Evolutionary conservation across 2,329 filamentous ascomycete species (phyloP).

Genomic region (Aspergillus eucalypticola): DNA sequence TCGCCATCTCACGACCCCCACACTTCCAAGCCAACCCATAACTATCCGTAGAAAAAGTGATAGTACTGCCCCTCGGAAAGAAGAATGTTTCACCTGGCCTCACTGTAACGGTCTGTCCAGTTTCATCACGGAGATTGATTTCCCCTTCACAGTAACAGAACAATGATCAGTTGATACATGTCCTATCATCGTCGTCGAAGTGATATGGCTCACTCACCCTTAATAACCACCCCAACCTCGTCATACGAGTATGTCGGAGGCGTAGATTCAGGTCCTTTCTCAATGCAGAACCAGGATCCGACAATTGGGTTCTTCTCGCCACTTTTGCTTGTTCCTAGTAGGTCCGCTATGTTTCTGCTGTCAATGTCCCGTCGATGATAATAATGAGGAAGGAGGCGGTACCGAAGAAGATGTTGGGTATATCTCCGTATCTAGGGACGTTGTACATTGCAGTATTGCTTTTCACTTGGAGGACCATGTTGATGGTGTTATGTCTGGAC

Average conservation of each 20-base stretch:
- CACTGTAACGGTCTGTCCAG: conserved; percentile 11
- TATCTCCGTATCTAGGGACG: background rate
- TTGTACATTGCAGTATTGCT: conserved; percentile 8
- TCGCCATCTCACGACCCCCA: background rate
- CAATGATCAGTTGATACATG: background rate
- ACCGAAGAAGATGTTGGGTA: conserved; percentile 11
- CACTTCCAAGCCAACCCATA: conserved; percentile 18
- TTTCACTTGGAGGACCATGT: conserved; percentile 10
- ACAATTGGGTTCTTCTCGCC: conserved; percentile 10
- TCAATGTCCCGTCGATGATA: background rate
- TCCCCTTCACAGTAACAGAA: background rate
- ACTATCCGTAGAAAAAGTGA: conserved; percentile 13
- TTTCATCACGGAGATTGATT: conserved; percentile 7
- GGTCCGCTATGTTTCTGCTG: background rate
- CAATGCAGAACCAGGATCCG: conserved; percentile 21
- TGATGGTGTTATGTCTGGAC: too few relatives aligned
- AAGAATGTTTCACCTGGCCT: conserved; percentile 12
- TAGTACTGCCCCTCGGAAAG: conserved; percentile 17
- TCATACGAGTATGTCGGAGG: conserved; percentile 21
- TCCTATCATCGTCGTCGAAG: background rate
- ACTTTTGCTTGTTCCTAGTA: conserved; percentile 1
- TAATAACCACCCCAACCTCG: conserved; percentile 20
- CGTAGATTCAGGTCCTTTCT: conserved; percentile 16
- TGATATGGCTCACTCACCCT: conserved; percentile 6
- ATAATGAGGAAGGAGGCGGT: background rate